Conservation (phyloP, 768 basidiomycete species). For the Tylopilus balloui region DNA sequence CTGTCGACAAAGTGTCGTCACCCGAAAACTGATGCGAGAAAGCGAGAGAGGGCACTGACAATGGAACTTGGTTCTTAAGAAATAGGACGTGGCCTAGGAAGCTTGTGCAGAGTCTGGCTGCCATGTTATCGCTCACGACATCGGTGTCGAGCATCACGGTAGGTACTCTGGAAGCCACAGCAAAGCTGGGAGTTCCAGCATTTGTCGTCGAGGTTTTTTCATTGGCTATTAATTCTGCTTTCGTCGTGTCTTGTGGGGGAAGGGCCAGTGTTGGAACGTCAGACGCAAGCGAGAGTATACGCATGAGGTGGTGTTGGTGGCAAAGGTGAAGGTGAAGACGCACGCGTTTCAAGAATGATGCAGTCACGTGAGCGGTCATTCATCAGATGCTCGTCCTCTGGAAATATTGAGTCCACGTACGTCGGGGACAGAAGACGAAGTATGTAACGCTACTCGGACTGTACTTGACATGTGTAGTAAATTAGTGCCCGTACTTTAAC, state of each 20-base stretch:
- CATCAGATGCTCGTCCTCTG: no score
- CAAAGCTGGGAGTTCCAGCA: neutral
- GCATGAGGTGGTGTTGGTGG: constrained; percentile 5
- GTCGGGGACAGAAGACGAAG: no score
- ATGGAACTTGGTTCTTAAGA: constrained; percentile 73
- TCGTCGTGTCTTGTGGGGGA: neutral
- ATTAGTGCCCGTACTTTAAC: no score
- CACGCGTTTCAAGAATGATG: neutral
- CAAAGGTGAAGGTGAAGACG: neutral
- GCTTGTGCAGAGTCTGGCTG: constrained; percentile 58
- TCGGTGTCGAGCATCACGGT: constrained; percentile 46
- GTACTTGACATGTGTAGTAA: no score
- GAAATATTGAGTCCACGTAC: no score
- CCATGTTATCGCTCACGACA: constrained; percentile 51
- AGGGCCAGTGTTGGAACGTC: neutral
- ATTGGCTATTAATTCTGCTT: neutral
- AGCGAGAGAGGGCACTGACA: constrained; percentile 45
- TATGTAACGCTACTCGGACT: no score
- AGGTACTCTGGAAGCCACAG: constrained; percentile 30
- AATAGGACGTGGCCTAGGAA: constrained; percentile 70
- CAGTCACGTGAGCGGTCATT: constrained; percentile 22
- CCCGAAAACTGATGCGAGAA: neutral
- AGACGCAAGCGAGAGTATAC: constrained; percentile 6
- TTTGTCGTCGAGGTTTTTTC: neutral
- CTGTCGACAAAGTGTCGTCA: constrained; percentile 31